These are phyloP conservation scores for Penicillium sp. DNA, from an alignment of 2,329 filamentous ascomycete species.

Conservation along the genomic window DNA sequence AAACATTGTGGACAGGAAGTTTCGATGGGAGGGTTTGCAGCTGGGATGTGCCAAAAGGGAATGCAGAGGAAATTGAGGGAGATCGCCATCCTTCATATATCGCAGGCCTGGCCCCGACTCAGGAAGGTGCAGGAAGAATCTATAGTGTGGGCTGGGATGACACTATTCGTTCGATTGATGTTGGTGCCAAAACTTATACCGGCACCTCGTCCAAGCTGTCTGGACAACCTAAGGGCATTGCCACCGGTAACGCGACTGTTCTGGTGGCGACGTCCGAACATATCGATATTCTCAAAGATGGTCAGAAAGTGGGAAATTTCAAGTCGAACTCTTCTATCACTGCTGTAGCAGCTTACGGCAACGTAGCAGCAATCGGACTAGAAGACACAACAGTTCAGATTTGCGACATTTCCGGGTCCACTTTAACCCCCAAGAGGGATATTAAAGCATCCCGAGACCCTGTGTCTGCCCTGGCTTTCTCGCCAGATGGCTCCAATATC, in stretches of 20 bases:
- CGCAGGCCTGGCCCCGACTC: slow-evolving; percentile 69
- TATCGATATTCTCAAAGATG: slow-evolving; percentile 64
- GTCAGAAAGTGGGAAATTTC: slow-evolving; percentile 63
- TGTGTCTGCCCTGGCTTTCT: slow-evolving; percentile 84
- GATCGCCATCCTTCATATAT: slow-evolving; percentile 86
- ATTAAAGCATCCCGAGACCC: slow-evolving; percentile 72
- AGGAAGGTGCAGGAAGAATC: slow-evolving; percentile 61
- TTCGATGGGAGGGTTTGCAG: slow-evolving; percentile 85
- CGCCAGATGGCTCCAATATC: slow-evolving; percentile 73
- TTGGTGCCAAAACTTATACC: slow-evolving; percentile 74
- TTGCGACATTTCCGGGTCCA: slow-evolving; percentile 66
- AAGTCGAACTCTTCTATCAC: slow-evolving; percentile 69
- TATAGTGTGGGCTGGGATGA: slow-evolving; percentile 96
- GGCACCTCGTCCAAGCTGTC: slow-evolving; percentile 70
- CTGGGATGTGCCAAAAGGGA: slow-evolving; percentile 77
- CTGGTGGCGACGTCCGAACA: slow-evolving; percentile 65
- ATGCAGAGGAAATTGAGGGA: slow-evolving; percentile 74
- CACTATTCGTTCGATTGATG: slow-evolving; percentile 78
- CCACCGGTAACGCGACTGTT: slow-evolving; percentile 57
- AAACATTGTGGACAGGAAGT: slow-evolving; percentile 84
- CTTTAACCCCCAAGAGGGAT: slow-evolving; percentile 58
- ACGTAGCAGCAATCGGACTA: slow-evolving; percentile 74
- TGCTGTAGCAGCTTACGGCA: slow-evolving; percentile 71
- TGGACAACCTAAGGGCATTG: slow-evolving; percentile 79
- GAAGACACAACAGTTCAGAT: slow-evolving; percentile 76